Conservation (phyloP, 257 asterid genomes). For the Solanum sitiens region DNA sequence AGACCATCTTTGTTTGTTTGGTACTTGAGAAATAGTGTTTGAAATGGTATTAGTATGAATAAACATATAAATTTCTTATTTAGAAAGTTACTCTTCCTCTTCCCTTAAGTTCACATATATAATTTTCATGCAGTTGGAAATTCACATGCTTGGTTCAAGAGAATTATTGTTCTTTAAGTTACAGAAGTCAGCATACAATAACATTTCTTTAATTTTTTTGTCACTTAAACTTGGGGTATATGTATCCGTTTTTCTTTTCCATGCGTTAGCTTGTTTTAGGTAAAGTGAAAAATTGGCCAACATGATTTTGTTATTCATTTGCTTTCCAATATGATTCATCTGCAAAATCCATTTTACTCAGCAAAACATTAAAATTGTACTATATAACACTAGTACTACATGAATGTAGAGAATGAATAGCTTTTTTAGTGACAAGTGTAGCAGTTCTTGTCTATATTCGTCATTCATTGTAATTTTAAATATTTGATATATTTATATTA, state of each 20-base stretch:
- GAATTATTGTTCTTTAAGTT: neutral
- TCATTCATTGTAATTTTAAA: too few relatives aligned
- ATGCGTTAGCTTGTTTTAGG: neutral
- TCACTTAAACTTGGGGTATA: neutral
- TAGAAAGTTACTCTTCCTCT: neutral
- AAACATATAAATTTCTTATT: too few relatives aligned
- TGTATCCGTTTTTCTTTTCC: neutral
- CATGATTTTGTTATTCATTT: neutral
- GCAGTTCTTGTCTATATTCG: neutral
- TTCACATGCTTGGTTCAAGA: neutral
- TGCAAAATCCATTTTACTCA: neutral
- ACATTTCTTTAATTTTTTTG: neutral
- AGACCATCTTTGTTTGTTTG: neutral
- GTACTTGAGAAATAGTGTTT: neutral
- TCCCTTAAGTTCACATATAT: neutral
- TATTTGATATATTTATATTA: too few relatives aligned
- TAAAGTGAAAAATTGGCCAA: neutral
- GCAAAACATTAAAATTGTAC: neutral
- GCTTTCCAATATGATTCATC: neutral
- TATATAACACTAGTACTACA: neutral
- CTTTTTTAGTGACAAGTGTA: neutral
- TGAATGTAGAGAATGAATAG: neutral
- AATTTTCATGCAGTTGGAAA: neutral
- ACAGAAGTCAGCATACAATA: neutral
- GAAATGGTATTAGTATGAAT: neutral